Base-by-base conservation (phyloP, 2,329 filamentous ascomycete genomes). In the Epichloe scottii region DNA sequence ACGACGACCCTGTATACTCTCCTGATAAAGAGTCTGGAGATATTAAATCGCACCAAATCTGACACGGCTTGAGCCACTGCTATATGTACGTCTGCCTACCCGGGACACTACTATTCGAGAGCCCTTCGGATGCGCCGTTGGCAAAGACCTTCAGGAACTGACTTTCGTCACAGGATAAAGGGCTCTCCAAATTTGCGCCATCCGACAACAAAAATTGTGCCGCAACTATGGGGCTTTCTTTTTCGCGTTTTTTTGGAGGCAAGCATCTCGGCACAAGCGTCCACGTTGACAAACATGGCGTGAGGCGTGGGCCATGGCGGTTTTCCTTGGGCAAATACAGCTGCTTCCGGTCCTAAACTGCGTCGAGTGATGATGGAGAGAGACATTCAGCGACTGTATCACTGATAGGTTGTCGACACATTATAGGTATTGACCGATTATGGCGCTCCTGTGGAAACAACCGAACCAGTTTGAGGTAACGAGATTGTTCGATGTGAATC, bases 231-330 rank as follows among this genome's bases (percentile, higher is more conserved):
- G 71, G 68, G 52, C 62, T 77, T 51, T 73, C 71, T 62, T 76
- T 70, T 59, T 63, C 63, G 50, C 76, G 73, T 57, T 61, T 63
- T 47, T 49, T 77, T 55, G 75, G 75, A 55, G 68, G 69, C 49
- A 68, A 69, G 35, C 73, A 73, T 57, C 71, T 76, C 55, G 75
- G 75, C 55, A 76, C 75, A 35, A 75, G 65, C 59, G 63, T 78
- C 49, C 65, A 67, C 35, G 71, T 70, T 19, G 67, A 71, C 59
- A 67, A 66, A 11, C 63, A 73, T 55, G 75, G 74, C 44, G 62
- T 76, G 7, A 71, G 67, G 47, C 69, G 71, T 11, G 75, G 74
- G 2, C 72, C 73, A 3, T 77, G 73, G 72, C 66, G 74, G 42
- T 72, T 77, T 59, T 71, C 70, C 47, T 63, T 75, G 41, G 71